A percentile compares a stretch with the other conserved stretches of the same genome.
phyloP scores from a whole-genome alignment of 1,284 basidiomycete genomes.

The Cutaneotrichosporon sp. region DNA sequence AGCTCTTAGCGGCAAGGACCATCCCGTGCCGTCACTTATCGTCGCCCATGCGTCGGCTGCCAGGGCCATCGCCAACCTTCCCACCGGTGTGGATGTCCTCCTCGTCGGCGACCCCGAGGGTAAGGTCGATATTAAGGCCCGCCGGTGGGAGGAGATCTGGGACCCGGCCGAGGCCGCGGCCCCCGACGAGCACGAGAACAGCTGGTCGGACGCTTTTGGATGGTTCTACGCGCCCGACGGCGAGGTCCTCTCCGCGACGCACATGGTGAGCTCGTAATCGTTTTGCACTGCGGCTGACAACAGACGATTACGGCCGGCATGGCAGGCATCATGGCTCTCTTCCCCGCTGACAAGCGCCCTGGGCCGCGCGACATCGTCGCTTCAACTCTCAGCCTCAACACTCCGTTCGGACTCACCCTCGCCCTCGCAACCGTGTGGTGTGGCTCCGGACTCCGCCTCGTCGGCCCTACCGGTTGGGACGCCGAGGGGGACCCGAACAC shows the following conservation, averaged over 20 bases:
- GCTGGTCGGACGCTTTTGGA: conserved; percentile 23
- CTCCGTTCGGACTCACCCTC: conserved; percentile 50
- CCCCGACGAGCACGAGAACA: not conserved
- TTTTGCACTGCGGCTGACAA: not conserved
- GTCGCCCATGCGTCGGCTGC: conserved; percentile 40
- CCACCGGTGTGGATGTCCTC: conserved; percentile 28
- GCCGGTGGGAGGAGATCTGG: conserved; percentile 49
- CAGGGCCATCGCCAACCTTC: conserved; percentile 29
- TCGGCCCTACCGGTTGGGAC: conserved; percentile 30
- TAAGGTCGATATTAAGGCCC: conserved; percentile 31
- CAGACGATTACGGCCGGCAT: conserved; percentile 53
- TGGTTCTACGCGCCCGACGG: conserved; percentile 12
- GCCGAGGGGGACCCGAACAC: conserved; percentile 26
- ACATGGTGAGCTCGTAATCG: conserved; percentile 32
- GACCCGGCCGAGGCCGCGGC: conserved; percentile 32
- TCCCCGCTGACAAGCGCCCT: conserved; percentile 53
- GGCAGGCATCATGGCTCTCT: conserved; percentile 47
- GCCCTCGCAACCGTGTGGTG: conserved; percentile 46
- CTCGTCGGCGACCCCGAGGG: conserved; percentile 40
- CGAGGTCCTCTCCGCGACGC: conserved; percentile 39
- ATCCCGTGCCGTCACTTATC: conserved; percentile 36
- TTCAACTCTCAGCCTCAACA: conserved; percentile 36
- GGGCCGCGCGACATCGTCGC: conserved; percentile 43
- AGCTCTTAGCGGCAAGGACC: conserved; percentile 24
- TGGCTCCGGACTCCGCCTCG: conserved; percentile 44